These are phyloP conservation scores for Cladosporium sp. DNA, from an alignment of 2,329 filamentous ascomycete genomes.

Conservation along the genomic window DNA sequence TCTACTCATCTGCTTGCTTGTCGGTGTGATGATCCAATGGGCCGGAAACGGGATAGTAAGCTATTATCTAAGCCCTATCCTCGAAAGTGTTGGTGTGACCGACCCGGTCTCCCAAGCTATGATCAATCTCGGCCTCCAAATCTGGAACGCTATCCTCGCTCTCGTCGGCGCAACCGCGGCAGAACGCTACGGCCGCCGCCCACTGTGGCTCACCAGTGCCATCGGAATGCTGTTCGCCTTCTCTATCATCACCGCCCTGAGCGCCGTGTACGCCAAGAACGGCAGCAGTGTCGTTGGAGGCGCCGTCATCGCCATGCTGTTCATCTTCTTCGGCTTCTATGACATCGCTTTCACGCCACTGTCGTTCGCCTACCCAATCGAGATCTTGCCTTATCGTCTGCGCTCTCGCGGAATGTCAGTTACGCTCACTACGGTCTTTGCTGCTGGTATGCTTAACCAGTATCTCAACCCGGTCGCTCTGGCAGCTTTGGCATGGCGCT, in stretches of 20 bases:
- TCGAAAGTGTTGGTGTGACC: conserved; percentile 43
- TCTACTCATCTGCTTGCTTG: conserved; percentile 26
- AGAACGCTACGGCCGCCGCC: conserved; percentile 46
- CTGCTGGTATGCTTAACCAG: conserved; percentile 37
- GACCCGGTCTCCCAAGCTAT: conserved; percentile 38
- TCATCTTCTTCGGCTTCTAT: conserved; percentile 47
- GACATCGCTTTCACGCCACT: conserved; percentile 43
- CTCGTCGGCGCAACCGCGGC: conserved; percentile 43
- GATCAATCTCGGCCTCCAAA: conserved; percentile 44
- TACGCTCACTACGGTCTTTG: conserved; percentile 27
- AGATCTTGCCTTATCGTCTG: conserved; percentile 39
- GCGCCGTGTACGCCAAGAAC: conserved; percentile 40
- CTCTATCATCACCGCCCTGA: conserved; percentile 46
- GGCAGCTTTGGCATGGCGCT: conserved; percentile 32
- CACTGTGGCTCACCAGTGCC: conserved; percentile 47
- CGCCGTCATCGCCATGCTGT: conserved; percentile 47
- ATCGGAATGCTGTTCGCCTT: conserved; percentile 49
- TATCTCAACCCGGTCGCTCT: conserved; percentile 40
- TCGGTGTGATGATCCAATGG: conserved; percentile 16
- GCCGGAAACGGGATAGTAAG: conserved; percentile 18
- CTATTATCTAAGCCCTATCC: conserved; percentile 39
- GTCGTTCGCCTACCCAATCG: conserved; percentile 38
- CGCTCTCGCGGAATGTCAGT: conserved; percentile 32
- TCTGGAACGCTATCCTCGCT: conserved; percentile 45
- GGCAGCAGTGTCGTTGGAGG: conserved; percentile 37